Percentiles rank a stretch among this genome's conserved stretches.
Conservation (phyloP, 208 protist species). For the Trypanosoma caninum region DNA sequence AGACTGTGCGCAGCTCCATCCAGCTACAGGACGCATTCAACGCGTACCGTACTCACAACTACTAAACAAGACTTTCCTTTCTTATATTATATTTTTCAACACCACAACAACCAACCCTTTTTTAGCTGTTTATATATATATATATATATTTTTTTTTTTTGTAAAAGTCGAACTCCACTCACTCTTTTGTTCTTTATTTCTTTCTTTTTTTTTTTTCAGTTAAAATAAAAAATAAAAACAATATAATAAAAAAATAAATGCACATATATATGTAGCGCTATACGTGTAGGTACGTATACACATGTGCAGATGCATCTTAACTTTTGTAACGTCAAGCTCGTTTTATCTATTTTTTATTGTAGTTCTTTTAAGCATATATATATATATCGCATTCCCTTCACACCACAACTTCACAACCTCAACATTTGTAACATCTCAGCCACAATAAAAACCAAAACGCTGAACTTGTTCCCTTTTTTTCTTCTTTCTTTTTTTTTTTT, state of each 20-base stretch:
- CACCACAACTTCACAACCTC: no score
- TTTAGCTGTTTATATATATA: no score
- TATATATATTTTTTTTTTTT: not conserved
- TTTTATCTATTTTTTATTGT: no score
- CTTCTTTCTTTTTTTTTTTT: not conserved
- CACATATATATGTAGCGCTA: not conserved
- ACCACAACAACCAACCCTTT: no score
- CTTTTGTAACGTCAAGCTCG: no score
- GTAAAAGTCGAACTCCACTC: not conserved
- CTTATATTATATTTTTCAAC: not conserved
- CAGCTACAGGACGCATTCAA: not conserved
- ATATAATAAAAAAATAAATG: not conserved
- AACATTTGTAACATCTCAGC: no score
- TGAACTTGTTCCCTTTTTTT: not conserved
- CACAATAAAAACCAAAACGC: no score
- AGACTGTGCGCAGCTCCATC: not conserved
- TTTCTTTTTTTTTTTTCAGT: not conserved
- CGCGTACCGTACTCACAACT: not conserved
- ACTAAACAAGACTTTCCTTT: not conserved
- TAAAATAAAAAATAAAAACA: slow-evolving; percentile 8
- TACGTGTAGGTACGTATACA: no score
- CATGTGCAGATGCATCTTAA: no score
- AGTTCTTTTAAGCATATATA: no score
- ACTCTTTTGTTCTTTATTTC: slow-evolving; percentile 1
- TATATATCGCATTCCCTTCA: no score